Conservation (phyloP, 1,284 basidiomycete genomes). For the Testicularia cyperi region DNA sequence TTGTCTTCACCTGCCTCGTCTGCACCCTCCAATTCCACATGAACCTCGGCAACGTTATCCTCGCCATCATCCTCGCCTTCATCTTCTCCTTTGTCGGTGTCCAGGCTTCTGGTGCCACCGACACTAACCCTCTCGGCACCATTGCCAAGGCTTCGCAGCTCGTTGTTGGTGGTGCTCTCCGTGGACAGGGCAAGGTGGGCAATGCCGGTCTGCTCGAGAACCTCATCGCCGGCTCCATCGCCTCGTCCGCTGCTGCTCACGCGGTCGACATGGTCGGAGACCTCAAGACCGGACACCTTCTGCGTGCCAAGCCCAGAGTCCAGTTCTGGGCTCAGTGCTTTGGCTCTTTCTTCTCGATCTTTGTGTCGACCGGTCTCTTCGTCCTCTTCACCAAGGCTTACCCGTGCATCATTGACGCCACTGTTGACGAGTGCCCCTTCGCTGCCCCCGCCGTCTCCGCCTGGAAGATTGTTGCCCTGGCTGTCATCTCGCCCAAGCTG, state of each 20-base stretch:
- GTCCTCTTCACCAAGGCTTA: conserved; percentile 64
- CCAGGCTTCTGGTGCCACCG: conserved; percentile 61
- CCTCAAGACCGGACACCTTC: conserved; percentile 72
- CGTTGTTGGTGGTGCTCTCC: conserved; percentile 48
- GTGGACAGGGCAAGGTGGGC: conserved; percentile 63
- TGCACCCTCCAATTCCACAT: conserved; percentile 52
- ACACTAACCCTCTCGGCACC: conserved; percentile 49
- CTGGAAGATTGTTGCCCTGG: conserved; percentile 69
- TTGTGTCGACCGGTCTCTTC: conserved; percentile 39
- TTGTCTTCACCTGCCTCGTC: conserved; percentile 67
- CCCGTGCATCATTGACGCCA: conserved; percentile 67
- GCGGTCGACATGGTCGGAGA: conserved; percentile 73
- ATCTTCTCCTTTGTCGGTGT: conserved; percentile 72
- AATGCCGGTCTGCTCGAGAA: conserved; percentile 66
- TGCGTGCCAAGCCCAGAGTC: conserved; percentile 69
- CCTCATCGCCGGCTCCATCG: conserved; percentile 67
- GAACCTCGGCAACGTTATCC: conserved; percentile 61
- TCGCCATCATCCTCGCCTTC: conserved; percentile 65
- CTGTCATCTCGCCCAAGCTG: conserved; percentile 61
- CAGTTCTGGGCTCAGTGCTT: conserved; percentile 68
- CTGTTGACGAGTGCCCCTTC: conserved; percentile 64
- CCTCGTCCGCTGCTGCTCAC: conserved; percentile 68
- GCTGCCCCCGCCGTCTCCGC: conserved; percentile 68
- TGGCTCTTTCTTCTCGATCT: conserved; percentile 45
- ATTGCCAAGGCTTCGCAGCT: conserved; percentile 53